Evolutionary conservation across 2,329 filamentous ascomycete genomes (phyloP).

Genomic region (Ambrosiella cleistominuta): DNA sequence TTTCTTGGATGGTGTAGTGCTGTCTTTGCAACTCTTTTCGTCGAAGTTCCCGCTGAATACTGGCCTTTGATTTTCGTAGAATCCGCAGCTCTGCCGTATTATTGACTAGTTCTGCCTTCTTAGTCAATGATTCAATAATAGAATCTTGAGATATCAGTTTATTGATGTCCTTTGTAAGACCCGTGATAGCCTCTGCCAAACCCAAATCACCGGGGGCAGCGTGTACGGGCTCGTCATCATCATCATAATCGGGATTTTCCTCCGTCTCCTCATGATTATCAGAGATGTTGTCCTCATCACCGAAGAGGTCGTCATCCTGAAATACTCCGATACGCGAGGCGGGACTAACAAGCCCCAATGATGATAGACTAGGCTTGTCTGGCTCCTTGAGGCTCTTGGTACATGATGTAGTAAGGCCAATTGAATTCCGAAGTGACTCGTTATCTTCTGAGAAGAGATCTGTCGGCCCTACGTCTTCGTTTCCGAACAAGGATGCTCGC

Average conservation of each 20-base stretch:
- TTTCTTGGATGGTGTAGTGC: conserved; percentile 94
- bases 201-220: conserved; percentile 89
- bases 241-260: conserved; percentile 28
- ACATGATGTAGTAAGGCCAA: conserved; percentile 27
- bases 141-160: conserved; percentile 73
- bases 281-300: conserved; percentile 67
- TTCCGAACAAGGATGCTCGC: conserved; percentile 48
- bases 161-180: conserved; percentile 78
- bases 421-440: conserved; percentile 42
- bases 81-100: conserved; percentile 89
- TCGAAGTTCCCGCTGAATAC: conserved; percentile 77
- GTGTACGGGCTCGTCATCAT: conserved; percentile 74
- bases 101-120: conserved; percentile 92
- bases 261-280: conserved; percentile 68
- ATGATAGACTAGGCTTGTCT: conserved; percentile 73
- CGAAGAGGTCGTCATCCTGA: conserved; percentile 80
- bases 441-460: conserved; percentile 5
- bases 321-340: conserved; percentile 85
- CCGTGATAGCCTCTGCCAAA: conserved; percentile 78
- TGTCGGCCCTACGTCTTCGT: conserved; percentile 23
- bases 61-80: conserved; percentile 81
- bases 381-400: conserved; percentile 26
- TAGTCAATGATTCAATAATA: conserved; percentile 76
- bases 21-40: conserved; percentile 90
- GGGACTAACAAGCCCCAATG: conserved; percentile 74